Percentiles rank a stretch among this genome's conserved stretches.
Conservation (phyloP, 192 early-diverging fungal species). For the Backusella liffmaniae region DNA sequence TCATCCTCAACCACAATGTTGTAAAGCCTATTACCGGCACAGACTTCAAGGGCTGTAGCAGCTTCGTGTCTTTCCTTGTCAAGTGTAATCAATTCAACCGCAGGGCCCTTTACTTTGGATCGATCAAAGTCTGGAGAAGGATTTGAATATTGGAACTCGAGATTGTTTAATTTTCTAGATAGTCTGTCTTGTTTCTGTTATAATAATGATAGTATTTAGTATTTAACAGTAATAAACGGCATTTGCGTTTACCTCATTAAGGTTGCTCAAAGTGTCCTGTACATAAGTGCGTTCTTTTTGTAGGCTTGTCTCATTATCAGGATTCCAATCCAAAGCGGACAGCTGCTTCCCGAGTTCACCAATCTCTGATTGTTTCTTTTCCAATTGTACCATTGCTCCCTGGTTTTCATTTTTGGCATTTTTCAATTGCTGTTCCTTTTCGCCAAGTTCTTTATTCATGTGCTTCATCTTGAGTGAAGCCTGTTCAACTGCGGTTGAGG, state of each 20-base stretch:
- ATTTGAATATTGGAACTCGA: slow-evolving; percentile 82
- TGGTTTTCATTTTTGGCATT: slow-evolving; percentile 69
- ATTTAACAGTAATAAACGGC: too few relatives aligned
- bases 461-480: slow-evolving; percentile 77
- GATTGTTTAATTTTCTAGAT: slow-evolving; percentile 51
- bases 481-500: slow-evolving; percentile 75
- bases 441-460: slow-evolving; percentile 69
- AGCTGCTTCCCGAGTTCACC: slow-evolving; percentile 31
- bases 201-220: not conserved
- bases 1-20: slow-evolving; percentile 97
- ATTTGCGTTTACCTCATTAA: slow-evolving; percentile 39
- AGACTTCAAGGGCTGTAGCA: slow-evolving; percentile 87
- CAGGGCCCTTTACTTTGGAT: slow-evolving; percentile 86
- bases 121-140: slow-evolving; percentile 89
- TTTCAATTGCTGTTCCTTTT: slow-evolving; percentile 62
- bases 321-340: slow-evolving; percentile 39
- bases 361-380: slow-evolving; percentile 12
- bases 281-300: slow-evolving; percentile 26
- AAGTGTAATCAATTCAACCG: slow-evolving; percentile 86
- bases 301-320: slow-evolving; percentile 41
- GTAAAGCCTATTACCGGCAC: slow-evolving; percentile 91
- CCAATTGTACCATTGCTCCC: slow-evolving; percentile 48
- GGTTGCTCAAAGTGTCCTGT: slow-evolving; percentile 27
- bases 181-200: slow-evolving; percentile 50
- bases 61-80: slow-evolving; percentile 62